Evolutionary conservation across 352 stramenopile genomes (phyloP).

Genomic region (Globisporangium cystogenes): DNA sequence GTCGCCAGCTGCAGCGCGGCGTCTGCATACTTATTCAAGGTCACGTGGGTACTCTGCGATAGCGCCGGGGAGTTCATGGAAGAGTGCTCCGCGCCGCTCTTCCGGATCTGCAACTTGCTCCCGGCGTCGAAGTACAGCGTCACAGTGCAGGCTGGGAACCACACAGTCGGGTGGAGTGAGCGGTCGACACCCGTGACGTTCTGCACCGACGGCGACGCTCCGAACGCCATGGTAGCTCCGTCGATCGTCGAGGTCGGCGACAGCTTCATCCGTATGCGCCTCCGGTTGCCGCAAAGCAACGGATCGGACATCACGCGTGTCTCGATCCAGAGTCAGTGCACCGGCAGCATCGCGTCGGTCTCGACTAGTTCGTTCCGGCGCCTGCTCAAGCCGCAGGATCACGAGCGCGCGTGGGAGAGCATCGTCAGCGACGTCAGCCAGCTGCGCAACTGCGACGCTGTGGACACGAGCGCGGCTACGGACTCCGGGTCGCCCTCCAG

Average conservation of each 20-base stretch:
- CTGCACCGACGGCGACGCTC: slow-evolving; percentile 33
- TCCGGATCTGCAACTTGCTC: slow-evolving; percentile 30
- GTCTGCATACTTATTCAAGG: slow-evolving; percentile 28
- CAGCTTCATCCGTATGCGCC: slow-evolving; percentile 30
- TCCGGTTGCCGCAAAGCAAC: slow-evolving; percentile 35
- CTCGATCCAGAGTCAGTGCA: slow-evolving; percentile 37
- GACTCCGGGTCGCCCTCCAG: neutral
- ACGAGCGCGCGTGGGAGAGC: slow-evolving; percentile 28
- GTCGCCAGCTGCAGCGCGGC: slow-evolving; percentile 3
- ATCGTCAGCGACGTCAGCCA: slow-evolving; percentile 20
- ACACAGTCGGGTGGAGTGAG: slow-evolving; percentile 36
- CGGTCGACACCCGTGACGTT: slow-evolving; percentile 16
- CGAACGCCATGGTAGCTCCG: slow-evolving; percentile 34
- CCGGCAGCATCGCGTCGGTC: slow-evolving; percentile 21
- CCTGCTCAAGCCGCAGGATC: slow-evolving; percentile 25
- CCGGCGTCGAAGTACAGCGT: slow-evolving; percentile 38
- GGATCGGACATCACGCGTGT: slow-evolving; percentile 26
- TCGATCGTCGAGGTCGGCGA: slow-evolving; percentile 30
- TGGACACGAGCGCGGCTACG: neutral
- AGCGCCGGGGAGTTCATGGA: slow-evolving; percentile 14
- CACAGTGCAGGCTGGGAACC: slow-evolving; percentile 36
- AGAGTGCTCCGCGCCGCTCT: slow-evolving; percentile 17
- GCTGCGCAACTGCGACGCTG: slow-evolving; percentile 18
- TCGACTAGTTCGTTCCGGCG: slow-evolving; percentile 25
- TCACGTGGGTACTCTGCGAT: slow-evolving; percentile 29